Evolutionary conservation across 495 filamentous ascomycete species (phyloP).

Genomic region (Aspergillus diversus): DNA sequence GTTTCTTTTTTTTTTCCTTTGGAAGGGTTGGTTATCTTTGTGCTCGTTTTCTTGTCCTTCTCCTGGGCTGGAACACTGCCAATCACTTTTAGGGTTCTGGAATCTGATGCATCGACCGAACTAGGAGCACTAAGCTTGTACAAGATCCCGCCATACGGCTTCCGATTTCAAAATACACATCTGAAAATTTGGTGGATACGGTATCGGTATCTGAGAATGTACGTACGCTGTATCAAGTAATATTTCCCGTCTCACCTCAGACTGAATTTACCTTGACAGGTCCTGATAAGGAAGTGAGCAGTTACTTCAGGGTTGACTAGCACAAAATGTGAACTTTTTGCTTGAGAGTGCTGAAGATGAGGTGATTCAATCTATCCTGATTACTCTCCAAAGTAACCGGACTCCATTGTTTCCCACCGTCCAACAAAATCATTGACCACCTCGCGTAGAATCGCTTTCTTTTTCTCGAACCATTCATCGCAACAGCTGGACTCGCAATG

Average conservation of each 20-base stretch:
- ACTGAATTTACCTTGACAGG: no score
- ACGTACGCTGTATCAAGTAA: no score
- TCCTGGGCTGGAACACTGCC: slow-evolving; percentile 18
- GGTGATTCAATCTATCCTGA: not conserved
- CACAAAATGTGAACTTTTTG: no score
- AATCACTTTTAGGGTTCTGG: slow-evolving; percentile 10
- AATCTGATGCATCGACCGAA: not conserved
- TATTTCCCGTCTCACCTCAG: no score
- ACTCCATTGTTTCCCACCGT: not conserved
- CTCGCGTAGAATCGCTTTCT: not conserved
- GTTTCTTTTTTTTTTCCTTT: not conserved
- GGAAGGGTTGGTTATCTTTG: no score
- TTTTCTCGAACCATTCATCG: not conserved
- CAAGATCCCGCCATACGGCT: no score
- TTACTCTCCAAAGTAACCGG: not conserved
- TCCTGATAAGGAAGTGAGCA: no score
- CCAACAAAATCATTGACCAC: not conserved
- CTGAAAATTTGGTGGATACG: no score
- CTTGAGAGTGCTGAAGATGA: not conserved
- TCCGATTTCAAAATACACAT: no score
- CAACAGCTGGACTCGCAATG: not conserved
- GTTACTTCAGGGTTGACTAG: no score
- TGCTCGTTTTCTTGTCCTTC: slow-evolving; percentile 14
- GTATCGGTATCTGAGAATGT: no score
- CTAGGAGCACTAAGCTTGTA: no score